phyloP scores from a whole-genome alignment of 106 monocot species.

The Cymbidium sinense region DNA sequence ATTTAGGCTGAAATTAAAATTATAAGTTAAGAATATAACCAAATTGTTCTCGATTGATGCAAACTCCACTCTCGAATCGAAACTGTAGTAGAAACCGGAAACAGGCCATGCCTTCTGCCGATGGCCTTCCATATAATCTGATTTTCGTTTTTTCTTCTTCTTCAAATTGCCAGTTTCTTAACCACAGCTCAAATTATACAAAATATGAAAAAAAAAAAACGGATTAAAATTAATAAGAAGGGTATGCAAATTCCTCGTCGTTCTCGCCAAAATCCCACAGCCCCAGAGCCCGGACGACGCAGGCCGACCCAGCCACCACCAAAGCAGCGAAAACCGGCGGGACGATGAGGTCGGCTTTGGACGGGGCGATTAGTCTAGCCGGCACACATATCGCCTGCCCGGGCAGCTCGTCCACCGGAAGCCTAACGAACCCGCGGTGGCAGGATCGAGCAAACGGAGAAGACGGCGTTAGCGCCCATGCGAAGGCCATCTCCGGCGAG shows the following conservation, averaged over 20 bases:
- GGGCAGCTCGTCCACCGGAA: slow-evolving; percentile 35
- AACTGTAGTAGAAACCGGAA: too few relatives aligned
- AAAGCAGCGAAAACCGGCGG: slow-evolving; percentile 69
- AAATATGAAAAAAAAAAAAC: neutral
- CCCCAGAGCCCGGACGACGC: slow-evolving; percentile 40
- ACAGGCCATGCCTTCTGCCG: too few relatives aligned
- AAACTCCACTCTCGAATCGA: too few relatives aligned
- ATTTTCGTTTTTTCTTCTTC: too few relatives aligned
- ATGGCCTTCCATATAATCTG: too few relatives aligned
- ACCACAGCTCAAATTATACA: neutral
- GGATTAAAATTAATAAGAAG: neutral
- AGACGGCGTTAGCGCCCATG: slow-evolving; percentile 47
- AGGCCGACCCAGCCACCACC: slow-evolving; percentile 52
- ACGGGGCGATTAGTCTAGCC: slow-evolving; percentile 35
- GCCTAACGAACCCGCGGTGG: slow-evolving; percentile 22
- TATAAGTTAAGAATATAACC: too few relatives aligned
- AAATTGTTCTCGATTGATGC: too few relatives aligned
- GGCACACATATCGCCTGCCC: slow-evolving; percentile 59
- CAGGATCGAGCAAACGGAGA: slow-evolving; percentile 29
- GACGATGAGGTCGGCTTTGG: slow-evolving; percentile 44
- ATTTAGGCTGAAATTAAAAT: too few relatives aligned
- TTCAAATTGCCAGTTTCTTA: too few relatives aligned
- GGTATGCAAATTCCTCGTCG: neutral
- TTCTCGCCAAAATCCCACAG: slow-evolving; percentile 29
- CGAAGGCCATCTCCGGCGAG: slow-evolving; percentile 58